These are phyloP conservation scores for Geoglossum glabrum DNA, from an alignment of 495 filamentous ascomycete genomes.

Conservation along the genomic window DNA sequence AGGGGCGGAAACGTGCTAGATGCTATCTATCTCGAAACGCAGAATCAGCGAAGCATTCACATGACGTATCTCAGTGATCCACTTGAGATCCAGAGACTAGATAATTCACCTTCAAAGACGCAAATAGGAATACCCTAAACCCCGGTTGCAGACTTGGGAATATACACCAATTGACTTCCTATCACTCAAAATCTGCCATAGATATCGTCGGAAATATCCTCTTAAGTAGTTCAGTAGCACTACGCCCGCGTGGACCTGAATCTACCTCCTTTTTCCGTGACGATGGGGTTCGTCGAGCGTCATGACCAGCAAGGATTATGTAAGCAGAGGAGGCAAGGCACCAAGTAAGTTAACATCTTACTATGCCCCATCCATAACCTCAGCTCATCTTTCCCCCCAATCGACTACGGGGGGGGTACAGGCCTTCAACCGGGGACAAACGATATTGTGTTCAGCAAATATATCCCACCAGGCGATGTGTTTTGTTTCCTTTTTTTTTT, in stretches of 20 bases:
- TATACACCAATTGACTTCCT: background rate
- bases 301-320: background rate
- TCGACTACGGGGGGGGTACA: no score
- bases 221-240: background rate
- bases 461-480: no score
- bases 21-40: background rate
- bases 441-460: no score
- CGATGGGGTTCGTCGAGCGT: background rate
- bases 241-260: background rate
- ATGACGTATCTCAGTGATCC: background rate
- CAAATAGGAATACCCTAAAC: no score
- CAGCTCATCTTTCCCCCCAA: no score
- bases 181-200: background rate
- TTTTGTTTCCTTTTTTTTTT: no score
- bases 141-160: no score
- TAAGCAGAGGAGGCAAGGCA: no score
- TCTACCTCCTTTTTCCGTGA: background rate
- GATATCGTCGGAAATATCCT: background rate
- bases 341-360: no score
- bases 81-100: background rate
- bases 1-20: background rate
- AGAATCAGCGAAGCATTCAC: background rate
- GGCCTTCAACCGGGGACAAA: no score
- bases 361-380: no score
- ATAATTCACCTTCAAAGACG: background rate